Base-by-base conservation (phyloP, 2,329 filamentous ascomycete genomes). In the Aureobasidium sp. region DNA sequence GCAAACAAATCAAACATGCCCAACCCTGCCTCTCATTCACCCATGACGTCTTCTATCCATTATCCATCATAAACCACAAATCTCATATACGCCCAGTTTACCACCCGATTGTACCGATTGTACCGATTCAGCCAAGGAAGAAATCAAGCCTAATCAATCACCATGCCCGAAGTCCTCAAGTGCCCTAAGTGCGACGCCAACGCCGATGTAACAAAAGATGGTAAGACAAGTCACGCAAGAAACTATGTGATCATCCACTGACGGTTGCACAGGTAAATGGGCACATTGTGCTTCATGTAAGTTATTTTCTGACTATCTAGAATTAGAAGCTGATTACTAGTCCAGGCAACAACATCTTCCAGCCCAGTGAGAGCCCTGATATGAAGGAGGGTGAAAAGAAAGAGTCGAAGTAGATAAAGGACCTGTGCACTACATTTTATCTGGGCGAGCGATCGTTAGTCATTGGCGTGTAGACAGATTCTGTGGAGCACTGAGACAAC, bases 251-350 rank as follows among this genome's bases (percentile, higher is more conserved):
- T 21, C 21, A 21, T 21, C 21, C 21, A 21, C 21, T 21, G 21
- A 21, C 21, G 21, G 21, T 21, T 21, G 21, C 21, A 21, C 21
- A 21, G 21, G 21, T 21, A 21, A 21, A 14, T 61, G 59, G 59
- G 59, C 59, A 3, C 59, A 61, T 55, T 61, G 59, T 42, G 59
- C 59, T 41, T 53, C 47, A 30, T 61, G 59, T 61, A 16, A 21
- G 59, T 48, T 8, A 4, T 30, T 8, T 8, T 8, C 30, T 5
- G 7, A 30, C 7, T 8, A 4, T 30, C 30, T 8, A 21, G 21
- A 21, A 8, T 5, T 34, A 10, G 32, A 21, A 8, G 9, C 49
- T 37, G 11, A 45, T 45, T 3, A 34, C 29, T 21, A 34, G 13
- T 11, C 11, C 16, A 59, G 57, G 57, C 45, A 59, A 59, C 45